Conservation (phyloP, 306 rosid species). For the Castanopsis chinensis region DNA sequence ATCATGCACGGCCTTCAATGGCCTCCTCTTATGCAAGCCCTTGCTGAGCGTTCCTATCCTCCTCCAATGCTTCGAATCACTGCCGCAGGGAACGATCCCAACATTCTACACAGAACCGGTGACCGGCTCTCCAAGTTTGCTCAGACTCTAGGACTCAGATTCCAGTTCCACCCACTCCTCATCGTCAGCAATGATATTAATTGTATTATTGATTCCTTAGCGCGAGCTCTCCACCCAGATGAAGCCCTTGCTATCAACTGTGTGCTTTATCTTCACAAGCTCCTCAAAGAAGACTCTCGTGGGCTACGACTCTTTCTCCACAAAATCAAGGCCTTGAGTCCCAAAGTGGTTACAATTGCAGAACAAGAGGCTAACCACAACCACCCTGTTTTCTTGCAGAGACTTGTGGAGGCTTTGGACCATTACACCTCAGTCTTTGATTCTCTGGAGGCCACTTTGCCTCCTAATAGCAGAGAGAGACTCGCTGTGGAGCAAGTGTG, state of each 20-base stretch:
- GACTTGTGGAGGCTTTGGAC: conserved; percentile 43
- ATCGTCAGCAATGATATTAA: conserved; percentile 9
- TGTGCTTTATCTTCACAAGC: conserved; percentile 42
- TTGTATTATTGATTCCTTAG: conserved; percentile 2
- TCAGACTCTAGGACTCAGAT: conserved; percentile 43
- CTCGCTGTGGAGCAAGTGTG: conserved; percentile 45
- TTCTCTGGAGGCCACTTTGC: conserved; percentile 52
- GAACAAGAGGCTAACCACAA: conserved; percentile 46
- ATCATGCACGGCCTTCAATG: conserved; percentile 61
- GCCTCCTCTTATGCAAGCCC: conserved; percentile 67
- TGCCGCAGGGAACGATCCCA: conserved; percentile 41
- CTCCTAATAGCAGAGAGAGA: conserved; percentile 51
- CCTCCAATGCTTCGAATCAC: conserved; percentile 52
- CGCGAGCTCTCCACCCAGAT: conserved; percentile 22
- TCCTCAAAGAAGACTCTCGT: conserved; percentile 22
- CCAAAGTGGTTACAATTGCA: conserved; percentile 43
- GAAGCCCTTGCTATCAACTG: conserved; percentile 57
- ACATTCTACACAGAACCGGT: conserved; percentile 42
- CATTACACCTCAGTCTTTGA: conserved; percentile 45
- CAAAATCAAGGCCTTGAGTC: conserved; percentile 43
- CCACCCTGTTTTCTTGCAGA: conserved; percentile 36
- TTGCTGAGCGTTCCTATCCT: conserved; percentile 41
- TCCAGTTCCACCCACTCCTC: conserved; percentile 47
- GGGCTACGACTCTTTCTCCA: conserved; percentile 30
- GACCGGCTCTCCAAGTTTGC: conserved; percentile 49